A percentile compares a stretch with the other conserved stretches of the same genome.
These are phyloP conservation scores for Mucor mucedo DNA, from an alignment of 371 early-diverging fungal species.

Conservation along the genomic window DNA sequence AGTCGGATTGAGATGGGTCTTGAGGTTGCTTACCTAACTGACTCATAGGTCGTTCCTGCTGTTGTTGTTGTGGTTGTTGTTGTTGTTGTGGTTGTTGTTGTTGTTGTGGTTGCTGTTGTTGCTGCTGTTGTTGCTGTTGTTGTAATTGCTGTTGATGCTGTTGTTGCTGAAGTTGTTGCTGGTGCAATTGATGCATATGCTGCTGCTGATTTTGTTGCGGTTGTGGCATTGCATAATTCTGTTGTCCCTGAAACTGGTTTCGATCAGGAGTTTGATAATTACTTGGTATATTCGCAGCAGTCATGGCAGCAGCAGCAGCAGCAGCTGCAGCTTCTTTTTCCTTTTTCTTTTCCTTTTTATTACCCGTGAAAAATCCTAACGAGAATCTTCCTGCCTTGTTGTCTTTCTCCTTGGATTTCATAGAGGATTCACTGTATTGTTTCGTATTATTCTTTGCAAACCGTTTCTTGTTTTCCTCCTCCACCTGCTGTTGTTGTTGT, in stretches of 20 bases:
- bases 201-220: constrained; percentile 8
- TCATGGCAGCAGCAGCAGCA: constrained; percentile 1
- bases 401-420: constrained; percentile 17
- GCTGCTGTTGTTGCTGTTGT: constrained; percentile 10
- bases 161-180: constrained; percentile 1
- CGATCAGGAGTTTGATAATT: not conserved
- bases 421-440: constrained; percentile 5
- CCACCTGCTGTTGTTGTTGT: constrained; percentile 2
- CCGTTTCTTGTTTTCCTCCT: constrained; percentile 16
- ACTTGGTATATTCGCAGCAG: constrained; percentile 4
- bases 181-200: not conserved
- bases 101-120: constrained; percentile 2
- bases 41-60: constrained; percentile 15
- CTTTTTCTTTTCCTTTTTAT: constrained; percentile 34
- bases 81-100: constrained; percentile 10
- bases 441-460: constrained; percentile 7
- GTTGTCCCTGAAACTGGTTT: not conserved
- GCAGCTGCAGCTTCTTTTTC: constrained; percentile 22
- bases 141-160: constrained; percentile 9
- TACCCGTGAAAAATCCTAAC: constrained; percentile 26
- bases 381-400: constrained; percentile 26
- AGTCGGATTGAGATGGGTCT: constrained; percentile 3
- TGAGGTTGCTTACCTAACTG: constrained; percentile 8
- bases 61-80: constrained; percentile 13
- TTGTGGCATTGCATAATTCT: constrained; percentile 4